Percentiles rank a stretch among this genome's conserved stretches.
phyloP scores from a whole-genome alignment of 179 eudicot species.

The Dionaea muscipula region DNA sequence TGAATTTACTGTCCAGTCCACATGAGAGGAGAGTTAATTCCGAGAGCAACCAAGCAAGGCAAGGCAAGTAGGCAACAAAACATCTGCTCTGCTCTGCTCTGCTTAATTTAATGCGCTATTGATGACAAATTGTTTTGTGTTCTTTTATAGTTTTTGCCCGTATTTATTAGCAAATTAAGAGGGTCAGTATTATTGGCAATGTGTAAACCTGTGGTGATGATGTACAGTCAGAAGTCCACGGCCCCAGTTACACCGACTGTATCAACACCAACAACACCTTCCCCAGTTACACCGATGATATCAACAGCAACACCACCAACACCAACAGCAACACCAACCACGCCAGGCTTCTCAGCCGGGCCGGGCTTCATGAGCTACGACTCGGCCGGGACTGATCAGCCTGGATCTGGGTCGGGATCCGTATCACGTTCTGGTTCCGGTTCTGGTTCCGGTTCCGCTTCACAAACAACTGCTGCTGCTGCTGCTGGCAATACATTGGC shows the following conservation, averaged over 20 bases:
- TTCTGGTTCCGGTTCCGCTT: constrained; percentile 11
- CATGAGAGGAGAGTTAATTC: neutral
- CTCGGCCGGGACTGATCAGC: constrained; percentile 9
- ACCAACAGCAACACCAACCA: constrained; percentile 9
- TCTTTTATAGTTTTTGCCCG: neutral
- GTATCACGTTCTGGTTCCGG: constrained; percentile 18
- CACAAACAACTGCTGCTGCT: constrained; percentile 19
- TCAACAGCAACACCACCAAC: neutral
- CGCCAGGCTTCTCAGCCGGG: neutral
- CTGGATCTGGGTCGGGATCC: constrained; percentile 19
- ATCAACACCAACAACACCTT: constrained; percentile 4
- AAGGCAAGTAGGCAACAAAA: neutral
- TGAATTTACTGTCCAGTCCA: neutral
- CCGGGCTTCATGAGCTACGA: constrained; percentile 12
- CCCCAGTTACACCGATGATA: constrained; percentile 11
- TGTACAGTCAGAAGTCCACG: constrained; percentile 31
- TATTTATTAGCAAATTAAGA: neutral
- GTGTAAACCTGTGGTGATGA: too few relatives aligned
- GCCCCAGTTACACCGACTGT: neutral
- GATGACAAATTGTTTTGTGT: too few relatives aligned
- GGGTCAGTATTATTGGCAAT: too few relatives aligned
- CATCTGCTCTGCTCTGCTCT: neutral
- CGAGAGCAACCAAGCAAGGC: neutral
- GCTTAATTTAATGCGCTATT: too few relatives aligned
- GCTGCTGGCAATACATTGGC: constrained; percentile 23